A percentile compares a stretch with the other conserved stretches of the same genome.
These are phyloP conservation scores for Schizonepeta tenuifolia DNA, from an alignment of 257 asterid species.

Conservation along the genomic window DNA sequence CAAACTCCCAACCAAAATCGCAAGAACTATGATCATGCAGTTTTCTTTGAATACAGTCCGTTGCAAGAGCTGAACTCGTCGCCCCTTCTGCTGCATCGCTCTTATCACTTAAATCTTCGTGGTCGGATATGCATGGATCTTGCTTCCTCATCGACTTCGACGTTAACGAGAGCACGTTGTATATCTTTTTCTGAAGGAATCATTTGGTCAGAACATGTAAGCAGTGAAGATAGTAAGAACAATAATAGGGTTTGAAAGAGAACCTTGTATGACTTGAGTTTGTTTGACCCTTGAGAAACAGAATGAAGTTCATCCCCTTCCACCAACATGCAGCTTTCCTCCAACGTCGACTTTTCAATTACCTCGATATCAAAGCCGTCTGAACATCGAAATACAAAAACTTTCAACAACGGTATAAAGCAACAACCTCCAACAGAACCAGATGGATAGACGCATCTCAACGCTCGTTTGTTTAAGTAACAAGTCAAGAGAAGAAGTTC, in stretches of 20 bases:
- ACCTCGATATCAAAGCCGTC: slow-evolving; percentile 42
- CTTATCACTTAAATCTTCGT: slow-evolving; percentile 19
- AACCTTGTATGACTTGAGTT: slow-evolving; percentile 76
- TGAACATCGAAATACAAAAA: slow-evolving; percentile 25
- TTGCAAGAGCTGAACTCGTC: not conserved
- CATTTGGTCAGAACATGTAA: not conserved
- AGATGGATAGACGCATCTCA: too few species aligned
- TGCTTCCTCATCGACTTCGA: slow-evolving; percentile 49
- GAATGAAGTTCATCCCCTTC: slow-evolving; percentile 46
- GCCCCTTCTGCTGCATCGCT: not conserved
- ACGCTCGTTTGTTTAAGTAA: too few species aligned
- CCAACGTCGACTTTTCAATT: slow-evolving; percentile 45
- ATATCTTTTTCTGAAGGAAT: slow-evolving; percentile 58
- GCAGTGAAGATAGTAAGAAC: not conserved
- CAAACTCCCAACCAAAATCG: slow-evolving; percentile 56
- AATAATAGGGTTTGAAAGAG: slow-evolving; percentile 8
- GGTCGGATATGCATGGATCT: not conserved
- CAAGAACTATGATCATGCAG: slow-evolving; percentile 13
- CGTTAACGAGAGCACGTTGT: slow-evolving; percentile 54
- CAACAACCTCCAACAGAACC: not conserved
- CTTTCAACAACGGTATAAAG: not conserved
- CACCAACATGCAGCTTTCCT: slow-evolving; percentile 70
- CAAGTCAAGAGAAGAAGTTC: not conserved
- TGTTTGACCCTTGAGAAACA: slow-evolving; percentile 38
- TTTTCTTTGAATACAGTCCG: slow-evolving; percentile 9